phyloP scores from a whole-genome alignment of 2,329 filamentous ascomycete species.

The Penicillium sp. region DNA sequence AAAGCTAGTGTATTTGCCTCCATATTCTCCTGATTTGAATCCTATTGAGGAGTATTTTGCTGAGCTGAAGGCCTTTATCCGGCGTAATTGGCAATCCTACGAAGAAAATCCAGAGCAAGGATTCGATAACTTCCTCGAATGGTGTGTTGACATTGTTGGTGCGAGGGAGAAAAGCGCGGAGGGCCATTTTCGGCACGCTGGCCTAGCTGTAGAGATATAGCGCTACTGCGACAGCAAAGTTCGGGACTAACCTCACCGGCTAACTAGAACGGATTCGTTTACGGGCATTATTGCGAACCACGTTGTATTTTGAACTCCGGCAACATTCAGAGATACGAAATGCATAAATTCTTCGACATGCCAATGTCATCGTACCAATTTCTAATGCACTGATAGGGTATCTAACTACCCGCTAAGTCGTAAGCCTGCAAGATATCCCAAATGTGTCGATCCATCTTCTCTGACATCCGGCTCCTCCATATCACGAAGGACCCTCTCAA shows the following conservation, averaged over 20 bases:
- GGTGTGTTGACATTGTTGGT: constrained; percentile 28
- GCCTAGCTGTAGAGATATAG: no score
- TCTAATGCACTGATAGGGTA: constrained; percentile 1
- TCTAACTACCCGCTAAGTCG: constrained; percentile 9
- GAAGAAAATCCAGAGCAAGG: constrained; percentile 16
- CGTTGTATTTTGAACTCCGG: no score
- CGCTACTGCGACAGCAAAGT: no score
- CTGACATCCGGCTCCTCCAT: constrained; percentile 19
- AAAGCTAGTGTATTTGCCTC: constrained; percentile 27
- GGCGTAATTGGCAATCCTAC: constrained; percentile 25
- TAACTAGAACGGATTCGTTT: no score
- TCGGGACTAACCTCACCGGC: no score
- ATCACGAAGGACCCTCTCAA: constrained; percentile 25
- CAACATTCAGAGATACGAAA: no score
- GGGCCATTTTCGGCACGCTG: constrained; percentile 28
- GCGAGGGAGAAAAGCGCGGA: constrained; percentile 17
- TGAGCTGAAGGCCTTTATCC: constrained; percentile 36
- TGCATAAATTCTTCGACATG: not conserved
- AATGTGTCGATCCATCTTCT: constrained; percentile 2
- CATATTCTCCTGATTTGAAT: constrained; percentile 39
- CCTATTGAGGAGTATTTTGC: constrained; percentile 38
- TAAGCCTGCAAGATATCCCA: constrained; percentile 4
- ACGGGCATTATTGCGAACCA: no score
- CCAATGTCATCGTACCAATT: not conserved
- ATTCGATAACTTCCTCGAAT: constrained; percentile 26